phyloP scores from a whole-genome alignment of 805 yeast species.

The Maudiozyma saulgeensis region DNA sequence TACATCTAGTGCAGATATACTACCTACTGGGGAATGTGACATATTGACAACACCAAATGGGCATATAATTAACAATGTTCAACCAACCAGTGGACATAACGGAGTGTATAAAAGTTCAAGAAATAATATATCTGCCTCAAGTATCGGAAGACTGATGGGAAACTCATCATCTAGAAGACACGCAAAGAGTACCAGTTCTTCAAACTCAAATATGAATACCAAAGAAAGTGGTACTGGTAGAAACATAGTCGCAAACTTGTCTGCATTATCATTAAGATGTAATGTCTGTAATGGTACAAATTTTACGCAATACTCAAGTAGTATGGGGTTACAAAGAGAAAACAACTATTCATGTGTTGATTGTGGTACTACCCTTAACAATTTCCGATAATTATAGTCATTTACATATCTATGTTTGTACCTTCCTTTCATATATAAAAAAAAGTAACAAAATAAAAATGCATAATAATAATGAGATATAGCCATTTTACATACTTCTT shows the following conservation, averaged over 20 bases:
- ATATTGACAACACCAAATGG: not conserved
- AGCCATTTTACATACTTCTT: too few species aligned
- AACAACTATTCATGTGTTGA: conserved; percentile 19
- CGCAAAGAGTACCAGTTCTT: not conserved
- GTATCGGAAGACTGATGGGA: not conserved
- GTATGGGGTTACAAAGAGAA: conserved; percentile 6
- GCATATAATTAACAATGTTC: not conserved
- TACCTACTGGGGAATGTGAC: not conserved
- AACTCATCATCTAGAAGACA: not conserved
- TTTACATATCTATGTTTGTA: too few species aligned
- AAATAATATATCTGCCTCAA: not conserved
- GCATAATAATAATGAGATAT: too few species aligned
- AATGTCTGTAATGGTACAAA: conserved; percentile 23
- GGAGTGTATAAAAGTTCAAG: not conserved
- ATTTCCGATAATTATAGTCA: conserved; percentile 9
- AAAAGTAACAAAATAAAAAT: too few species aligned
- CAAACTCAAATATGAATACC: not conserved
- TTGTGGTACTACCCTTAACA: conserved; percentile 22
- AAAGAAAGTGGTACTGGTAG: not conserved
- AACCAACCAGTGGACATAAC: not conserved
- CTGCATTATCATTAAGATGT: conserved; percentile 8
- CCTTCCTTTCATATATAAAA: too few species aligned
- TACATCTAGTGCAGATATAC: not conserved
- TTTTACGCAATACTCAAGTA: conserved; percentile 10
- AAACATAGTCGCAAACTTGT: not conserved